These are phyloP conservation scores for Hsuehochloa calcarea DNA, from an alignment of 176 grass and related monocot species.

Conservation along the genomic window DNA sequence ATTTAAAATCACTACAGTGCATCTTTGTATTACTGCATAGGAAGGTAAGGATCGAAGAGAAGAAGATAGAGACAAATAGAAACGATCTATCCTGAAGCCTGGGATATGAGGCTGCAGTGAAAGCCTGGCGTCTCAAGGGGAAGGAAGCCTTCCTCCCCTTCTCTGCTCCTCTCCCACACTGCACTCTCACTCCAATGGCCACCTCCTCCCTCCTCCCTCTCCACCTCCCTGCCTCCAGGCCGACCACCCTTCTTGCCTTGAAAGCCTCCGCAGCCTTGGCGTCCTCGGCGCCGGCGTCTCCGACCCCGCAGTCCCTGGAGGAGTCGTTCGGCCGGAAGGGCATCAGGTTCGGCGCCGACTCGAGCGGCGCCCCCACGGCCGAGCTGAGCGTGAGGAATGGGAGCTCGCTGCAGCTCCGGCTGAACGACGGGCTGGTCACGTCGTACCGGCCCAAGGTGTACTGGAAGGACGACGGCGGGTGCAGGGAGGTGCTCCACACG, in stretches of 20 bases:
- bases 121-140: constrained; percentile 20
- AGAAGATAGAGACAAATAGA: not conserved
- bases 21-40: no score
- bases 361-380: constrained; percentile 46
- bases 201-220: constrained; percentile 69
- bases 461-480: constrained; percentile 79
- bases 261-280: constrained; percentile 27
- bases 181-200: constrained; percentile 47
- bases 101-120: constrained; percentile 66
- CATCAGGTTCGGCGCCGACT: constrained; percentile 60
- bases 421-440: constrained; percentile 76
- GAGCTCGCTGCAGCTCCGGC: constrained; percentile 70
- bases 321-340: constrained; percentile 88
- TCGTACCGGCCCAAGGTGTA: constrained; percentile 91
- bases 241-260: not conserved
- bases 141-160: not conserved
- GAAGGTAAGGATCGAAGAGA: not conserved
- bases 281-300: not conserved
- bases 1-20: no score
- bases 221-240: constrained; percentile 59
- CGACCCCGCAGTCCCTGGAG: constrained; percentile 58
- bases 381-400: constrained; percentile 83
- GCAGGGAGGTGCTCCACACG: constrained; percentile 79
- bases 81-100: constrained; percentile 47
- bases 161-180: constrained; percentile 8